Evolutionary conservation across 352 stramenopile genomes (phyloP), one percentile per base, ranked within the genome.

Genomic region (Phytopythium oedochilum): DNA sequence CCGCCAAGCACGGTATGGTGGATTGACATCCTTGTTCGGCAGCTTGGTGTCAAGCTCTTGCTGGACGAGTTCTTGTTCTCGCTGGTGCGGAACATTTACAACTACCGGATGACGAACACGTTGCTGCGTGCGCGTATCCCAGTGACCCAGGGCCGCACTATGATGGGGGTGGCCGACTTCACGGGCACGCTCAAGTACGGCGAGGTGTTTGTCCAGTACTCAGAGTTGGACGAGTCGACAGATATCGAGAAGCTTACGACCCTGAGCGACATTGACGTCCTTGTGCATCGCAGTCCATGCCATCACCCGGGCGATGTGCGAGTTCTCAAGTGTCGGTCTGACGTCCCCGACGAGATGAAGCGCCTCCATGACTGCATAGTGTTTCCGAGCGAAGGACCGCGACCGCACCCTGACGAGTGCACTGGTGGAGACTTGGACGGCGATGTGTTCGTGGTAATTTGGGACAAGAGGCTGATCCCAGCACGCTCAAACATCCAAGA

Each of bases 81-180:
- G n/a, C 59, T 92, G 22, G 66, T 84, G 10, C 65, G 62, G 40
- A 68, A 72, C 7, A 74, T 89, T 17, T 91, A 89, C 48, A 58
- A 81, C 57, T 92, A 92, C 57, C 72, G 76, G 17, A 61, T 92
- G 36, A 42, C 61, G 1, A 91, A 94, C 26, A 88, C 81, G 0
- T 70, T 91, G 12, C 67, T 89, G 46, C 71, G 83, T 52, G 85
- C 85, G 22, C 74, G 85, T 23, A 89, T 92, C 45, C 79, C 80
- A 6, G 73, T 94, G n/a, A 31, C 65, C 18, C 75, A 91, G 55
- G 85, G 77, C 0, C 65, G 83, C 20, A 81, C 64, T 4, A 63
- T 92, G 23, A 89, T 94, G 76, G 85, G 85, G 3, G 85, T 94
- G n/a, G 73, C 78, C 0, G 85, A 94, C 58, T 91, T 92, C 40